Conservation (phyloP, 2,329 filamentous ascomycete genomes). For the Exophiala mesophila region DNA sequence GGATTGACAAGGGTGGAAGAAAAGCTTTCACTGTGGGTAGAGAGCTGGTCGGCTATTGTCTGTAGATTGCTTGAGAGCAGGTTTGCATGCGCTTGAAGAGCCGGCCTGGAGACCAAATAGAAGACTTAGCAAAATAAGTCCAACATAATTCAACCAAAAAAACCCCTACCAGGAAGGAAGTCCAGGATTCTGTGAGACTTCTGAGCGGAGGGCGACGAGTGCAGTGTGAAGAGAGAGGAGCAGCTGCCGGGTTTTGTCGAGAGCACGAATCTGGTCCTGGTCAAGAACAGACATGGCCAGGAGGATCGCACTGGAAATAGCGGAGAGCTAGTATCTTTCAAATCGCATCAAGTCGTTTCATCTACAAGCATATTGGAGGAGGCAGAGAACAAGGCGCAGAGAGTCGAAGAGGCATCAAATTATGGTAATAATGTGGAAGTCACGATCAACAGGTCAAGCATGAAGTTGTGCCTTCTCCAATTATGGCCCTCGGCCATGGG, state of each 20-base stretch:
- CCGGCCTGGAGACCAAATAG: constrained; percentile 49
- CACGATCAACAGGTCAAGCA: background rate
- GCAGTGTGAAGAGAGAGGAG: constrained; percentile 65
- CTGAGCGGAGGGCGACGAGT: constrained; percentile 58
- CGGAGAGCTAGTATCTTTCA: background rate
- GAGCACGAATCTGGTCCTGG: constrained; percentile 51
- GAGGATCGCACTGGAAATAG: background rate
- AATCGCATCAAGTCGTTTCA: too few species aligned
- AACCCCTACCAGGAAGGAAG: constrained; percentile 59
- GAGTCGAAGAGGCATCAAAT: too few species aligned
- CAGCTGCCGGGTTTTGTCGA: constrained; percentile 66
- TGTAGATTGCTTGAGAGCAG: constrained; percentile 68
- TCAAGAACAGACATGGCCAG: constrained; percentile 35
- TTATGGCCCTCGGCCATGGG: too few species aligned
- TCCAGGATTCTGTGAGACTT: constrained; percentile 58
- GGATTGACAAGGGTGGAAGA: constrained; percentile 69
- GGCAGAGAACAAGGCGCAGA: too few species aligned
- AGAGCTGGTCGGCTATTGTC: constrained; percentile 61
- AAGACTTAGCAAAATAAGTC: too few species aligned
- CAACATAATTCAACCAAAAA: constrained; percentile 26
- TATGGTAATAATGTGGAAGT: too few species aligned
- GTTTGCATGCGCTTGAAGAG: constrained; percentile 65
- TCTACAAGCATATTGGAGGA: too few species aligned
- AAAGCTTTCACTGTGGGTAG: constrained; percentile 63
- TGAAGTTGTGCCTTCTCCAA: background rate